Conservation (phyloP, 176 grass and related monocot species). For the Oryza brachyantha region DNA sequence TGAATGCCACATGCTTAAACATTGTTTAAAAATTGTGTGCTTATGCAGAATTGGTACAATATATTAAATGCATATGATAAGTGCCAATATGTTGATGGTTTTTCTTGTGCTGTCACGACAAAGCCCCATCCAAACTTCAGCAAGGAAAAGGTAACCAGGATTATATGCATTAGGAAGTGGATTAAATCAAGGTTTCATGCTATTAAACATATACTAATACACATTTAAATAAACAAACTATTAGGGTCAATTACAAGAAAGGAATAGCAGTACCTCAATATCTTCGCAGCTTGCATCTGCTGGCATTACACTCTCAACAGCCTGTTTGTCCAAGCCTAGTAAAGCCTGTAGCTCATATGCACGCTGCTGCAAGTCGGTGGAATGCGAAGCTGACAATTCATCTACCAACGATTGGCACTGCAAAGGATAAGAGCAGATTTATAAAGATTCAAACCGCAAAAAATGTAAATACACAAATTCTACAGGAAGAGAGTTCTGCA, state of each 20-base stretch:
- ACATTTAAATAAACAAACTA: background rate
- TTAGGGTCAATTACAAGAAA: background rate
- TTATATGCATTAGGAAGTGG: background rate
- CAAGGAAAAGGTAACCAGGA: background rate
- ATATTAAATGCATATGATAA: conserved; percentile 25
- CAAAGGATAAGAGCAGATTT: conserved; percentile 10
- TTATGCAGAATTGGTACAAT: background rate
- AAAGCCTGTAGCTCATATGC: conserved; percentile 91
- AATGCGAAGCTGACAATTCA: conserved; percentile 95
- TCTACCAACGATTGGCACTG: conserved; percentile 92
- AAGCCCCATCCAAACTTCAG: background rate
- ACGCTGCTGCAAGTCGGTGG: conserved; percentile 95
- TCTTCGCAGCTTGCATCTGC: conserved; percentile 97
- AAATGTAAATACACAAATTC: conserved; percentile 13
- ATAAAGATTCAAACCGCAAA: conserved; percentile 5
- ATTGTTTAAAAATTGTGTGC: background rate
- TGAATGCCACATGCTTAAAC: background rate
- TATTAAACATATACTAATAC: background rate
- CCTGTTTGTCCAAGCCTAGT: conserved; percentile 70
- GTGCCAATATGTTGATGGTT: background rate
- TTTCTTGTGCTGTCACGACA: background rate
- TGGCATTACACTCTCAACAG: conserved; percentile 80
- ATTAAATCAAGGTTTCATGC: background rate
- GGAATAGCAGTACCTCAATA: conserved; percentile 67
- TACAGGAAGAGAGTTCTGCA: background rate